Base-by-base conservation (phyloP, 1,139 yeast genomes). In the Pichia sp. region DNA sequence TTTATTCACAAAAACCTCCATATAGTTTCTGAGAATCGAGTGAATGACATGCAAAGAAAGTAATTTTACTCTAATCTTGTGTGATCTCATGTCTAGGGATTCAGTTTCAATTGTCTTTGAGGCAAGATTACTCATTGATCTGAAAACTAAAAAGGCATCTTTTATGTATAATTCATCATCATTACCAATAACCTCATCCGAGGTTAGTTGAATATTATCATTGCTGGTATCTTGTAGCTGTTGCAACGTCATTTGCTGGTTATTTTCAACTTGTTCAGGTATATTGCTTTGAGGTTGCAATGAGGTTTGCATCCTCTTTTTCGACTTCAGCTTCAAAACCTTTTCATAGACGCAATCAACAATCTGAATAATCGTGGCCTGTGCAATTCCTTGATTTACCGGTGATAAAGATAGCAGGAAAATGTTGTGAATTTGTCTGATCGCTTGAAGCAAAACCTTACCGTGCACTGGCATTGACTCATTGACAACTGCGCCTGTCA, bases 71-170 rank as follows among this genome's bases (percentile, higher is more conserved):
- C 99, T 80, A 58, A 93, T 91, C 2, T 93, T 85, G 64, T 90
- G 97, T 2, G 96, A 86, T 65, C 89, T 80, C 86, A 88, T 83
- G 66, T 93, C 98, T 50, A 86, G 70, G 12, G 78, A 72, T 46
- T 86, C 90, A 28, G 83, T 76, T 54, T 89, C 97, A 54, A 83
- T 69, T 30, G 85, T 78, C 66, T 93, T 93, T 48, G 88, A 88
- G 1, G 97, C 87, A 22, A 95, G 76, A 65, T 89, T 89, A 67
- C 97, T 88, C 91, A 95, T 87, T 1, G 97, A 91, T 65, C 99
- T 79, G 68, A 93, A 90, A 5, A 95, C 81, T 59, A 93, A 75
- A 64, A 91, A 93, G 0, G 98, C 98, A 66, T 95, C 99, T 62
- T 89, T 91, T 16, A 88, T 83, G 2, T 78, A 79, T 41, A 85